Evolutionary conservation across 192 early-diverging fungal genomes (phyloP).

Genomic region (Mortierella claussenii): DNA sequence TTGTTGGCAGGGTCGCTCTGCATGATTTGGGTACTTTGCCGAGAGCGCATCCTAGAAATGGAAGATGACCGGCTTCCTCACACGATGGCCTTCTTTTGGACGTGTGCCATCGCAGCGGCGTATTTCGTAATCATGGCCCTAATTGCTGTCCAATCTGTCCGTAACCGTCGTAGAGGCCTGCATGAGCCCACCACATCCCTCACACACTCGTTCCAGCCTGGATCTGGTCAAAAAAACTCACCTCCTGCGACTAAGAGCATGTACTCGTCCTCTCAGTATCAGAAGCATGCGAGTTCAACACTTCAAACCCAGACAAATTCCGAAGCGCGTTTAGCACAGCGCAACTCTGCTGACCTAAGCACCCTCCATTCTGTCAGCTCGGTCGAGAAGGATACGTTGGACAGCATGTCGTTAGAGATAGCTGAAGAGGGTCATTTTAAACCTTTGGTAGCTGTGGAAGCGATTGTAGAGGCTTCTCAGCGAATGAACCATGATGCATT

Average conservation of each 20-base stretch:
- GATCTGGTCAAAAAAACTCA: constrained; percentile 19
- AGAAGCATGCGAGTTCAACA: neutral
- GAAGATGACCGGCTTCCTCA: constrained; percentile 16
- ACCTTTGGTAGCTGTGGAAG: neutral
- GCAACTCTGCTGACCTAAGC: constrained; percentile 19
- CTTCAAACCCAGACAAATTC: neutral
- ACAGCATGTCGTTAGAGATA: neutral
- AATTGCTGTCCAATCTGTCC: constrained; percentile 38
- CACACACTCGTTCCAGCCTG: constrained; percentile 10
- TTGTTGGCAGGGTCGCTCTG: constrained; percentile 38
- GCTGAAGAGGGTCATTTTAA: neutral
- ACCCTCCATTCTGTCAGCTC: constrained; percentile 32
- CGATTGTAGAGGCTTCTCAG: constrained; percentile 11
- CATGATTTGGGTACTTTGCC: constrained; percentile 39
- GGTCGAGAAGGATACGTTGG: constrained; percentile 15
- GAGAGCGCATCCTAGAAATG: constrained; percentile 29
- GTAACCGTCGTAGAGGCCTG: constrained; percentile 28
- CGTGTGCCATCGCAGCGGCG: constrained; percentile 33
- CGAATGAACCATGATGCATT: constrained; percentile 18
- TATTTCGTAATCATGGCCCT: constrained; percentile 37
- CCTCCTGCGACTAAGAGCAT: constrained; percentile 8
- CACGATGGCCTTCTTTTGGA: constrained; percentile 52
- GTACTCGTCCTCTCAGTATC: constrained; percentile 24
- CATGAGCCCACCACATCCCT: constrained; percentile 9
- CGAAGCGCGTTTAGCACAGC: constrained; percentile 20